Conservation (phyloP, 371 early-diverging fungal genomes). For the Mortierella sp. region DNA sequence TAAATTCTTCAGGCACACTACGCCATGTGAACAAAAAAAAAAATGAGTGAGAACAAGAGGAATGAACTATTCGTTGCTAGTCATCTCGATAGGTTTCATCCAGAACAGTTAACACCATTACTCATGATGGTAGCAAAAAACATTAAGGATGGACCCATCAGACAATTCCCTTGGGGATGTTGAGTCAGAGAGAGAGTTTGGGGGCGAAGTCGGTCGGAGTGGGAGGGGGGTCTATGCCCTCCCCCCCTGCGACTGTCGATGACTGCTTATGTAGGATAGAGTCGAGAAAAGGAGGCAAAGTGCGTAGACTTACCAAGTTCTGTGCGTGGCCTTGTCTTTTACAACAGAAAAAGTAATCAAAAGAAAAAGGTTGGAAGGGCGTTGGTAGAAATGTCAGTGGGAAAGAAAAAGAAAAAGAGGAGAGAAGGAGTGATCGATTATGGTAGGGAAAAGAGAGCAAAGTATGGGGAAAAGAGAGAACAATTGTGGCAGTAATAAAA, state of each 20-base stretch:
- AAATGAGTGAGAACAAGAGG: neutral
- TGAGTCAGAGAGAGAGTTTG: neutral
- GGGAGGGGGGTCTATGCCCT: neutral
- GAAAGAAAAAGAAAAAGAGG: neutral
- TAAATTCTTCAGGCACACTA: neutral
- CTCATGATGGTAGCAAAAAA: neutral
- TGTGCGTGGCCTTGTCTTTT: neutral
- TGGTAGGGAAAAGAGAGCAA: neutral
- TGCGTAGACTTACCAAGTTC: neutral
- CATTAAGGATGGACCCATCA: neutral
- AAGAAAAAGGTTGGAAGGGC: neutral
- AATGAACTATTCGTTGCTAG: no score
- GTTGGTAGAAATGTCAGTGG: neutral
- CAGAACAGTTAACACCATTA: neutral
- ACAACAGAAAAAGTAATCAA: neutral
- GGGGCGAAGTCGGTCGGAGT: constrained; percentile 11
- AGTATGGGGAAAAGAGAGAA: neutral
- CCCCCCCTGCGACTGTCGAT: neutral
- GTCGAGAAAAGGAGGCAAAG: constrained; percentile 5
- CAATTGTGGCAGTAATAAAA: neutral
- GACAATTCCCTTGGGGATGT: neutral
- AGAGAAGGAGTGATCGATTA: neutral
- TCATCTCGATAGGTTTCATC: no score
- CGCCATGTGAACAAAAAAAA: neutral
- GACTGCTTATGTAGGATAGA: constrained; percentile 9